Base-by-base conservation (phyloP, 768 basidiomycete genomes). In the Paxillus rubicundulus region DNA sequence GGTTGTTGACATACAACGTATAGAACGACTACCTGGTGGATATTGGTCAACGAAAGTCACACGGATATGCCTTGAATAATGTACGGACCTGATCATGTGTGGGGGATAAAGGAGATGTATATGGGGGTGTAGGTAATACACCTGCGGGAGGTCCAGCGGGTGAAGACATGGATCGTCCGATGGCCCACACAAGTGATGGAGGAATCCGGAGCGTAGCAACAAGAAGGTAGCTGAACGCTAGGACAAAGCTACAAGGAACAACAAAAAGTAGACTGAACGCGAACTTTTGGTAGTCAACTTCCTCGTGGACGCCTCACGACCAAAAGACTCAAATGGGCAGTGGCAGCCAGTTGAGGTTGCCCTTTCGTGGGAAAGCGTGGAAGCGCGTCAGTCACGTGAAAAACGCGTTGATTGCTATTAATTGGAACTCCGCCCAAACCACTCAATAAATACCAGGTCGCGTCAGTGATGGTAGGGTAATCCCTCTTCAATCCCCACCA, bases 61-160 rank as follows among this genome's bases (percentile, higher is more conserved):
- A 43, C 60, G 57, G 51, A 50, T 49, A 52, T 61, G 21, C 21
- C 21, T 55, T 46, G 53, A 53, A 52, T 32, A 56, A 50, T 54
- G 49, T 44, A 72, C 80, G 47, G 54, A 84, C 87, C 78, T 90
- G 87, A 72, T 89, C 85, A 63, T 80, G 82, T 17, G 84, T 81
- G 16, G 88, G 88, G 49, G 74, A 68, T 51, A 87, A 72, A 48
- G 84, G 74, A 34, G 72, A 75, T 27, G 70, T 61, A 61, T 63
- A 54, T 32, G 57, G 18, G 32, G 74, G 61, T 62, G 76, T 56
- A 65, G 62, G 67, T 52, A 57, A 43, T 51, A 62, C 68, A 40
- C 70, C 69, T 52, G 70, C 58, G 50, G 74, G 70, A 45, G 71
- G 72, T 44, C 67, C 67, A 46, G 68, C 48, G 16, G 63, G 53